Conservation (phyloP, 202 grass and related monocot species). For the Panicum virgatum region DNA sequence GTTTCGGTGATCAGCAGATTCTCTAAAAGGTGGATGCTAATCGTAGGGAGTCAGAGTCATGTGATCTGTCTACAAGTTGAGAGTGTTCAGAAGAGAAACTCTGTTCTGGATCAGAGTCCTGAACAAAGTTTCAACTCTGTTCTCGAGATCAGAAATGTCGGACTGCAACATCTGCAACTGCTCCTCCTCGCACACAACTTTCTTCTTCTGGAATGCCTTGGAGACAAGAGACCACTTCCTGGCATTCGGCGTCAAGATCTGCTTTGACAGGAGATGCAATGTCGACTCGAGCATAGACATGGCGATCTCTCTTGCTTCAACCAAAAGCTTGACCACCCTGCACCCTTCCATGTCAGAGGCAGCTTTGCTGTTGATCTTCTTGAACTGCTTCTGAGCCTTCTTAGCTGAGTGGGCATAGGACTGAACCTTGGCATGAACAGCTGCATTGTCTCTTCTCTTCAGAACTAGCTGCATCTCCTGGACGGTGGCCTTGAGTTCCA, state of each 20-base stretch:
- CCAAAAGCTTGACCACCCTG: slow-evolving; percentile 19
- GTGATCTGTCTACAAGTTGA: slow-evolving; percentile 44
- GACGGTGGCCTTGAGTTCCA: slow-evolving; percentile 28
- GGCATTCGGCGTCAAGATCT: slow-evolving; percentile 1
- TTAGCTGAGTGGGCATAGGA: slow-evolving; percentile 31
- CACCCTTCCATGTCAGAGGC: neutral
- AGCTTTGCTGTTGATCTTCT: slow-evolving; percentile 35
- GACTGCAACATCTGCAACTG: slow-evolving; percentile 25
- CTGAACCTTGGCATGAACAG: slow-evolving; percentile 25
- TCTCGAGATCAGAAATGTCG: slow-evolving; percentile 42
- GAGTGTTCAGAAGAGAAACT: slow-evolving; percentile 61
- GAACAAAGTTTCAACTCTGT: slow-evolving; percentile 30
- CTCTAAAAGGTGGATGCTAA: slow-evolving; percentile 32
- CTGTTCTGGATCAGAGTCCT: slow-evolving; percentile 53
- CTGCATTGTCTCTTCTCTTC: slow-evolving; percentile 31
- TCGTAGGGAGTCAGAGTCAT: neutral
- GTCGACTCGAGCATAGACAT: slow-evolving; percentile 43
- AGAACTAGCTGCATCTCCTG: slow-evolving; percentile 40
- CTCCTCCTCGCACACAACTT: neutral
- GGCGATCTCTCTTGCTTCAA: slow-evolving; percentile 41
- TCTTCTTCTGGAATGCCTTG: slow-evolving; percentile 27
- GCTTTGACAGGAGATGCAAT: slow-evolving; percentile 14
- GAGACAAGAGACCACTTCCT: slow-evolving; percentile 52
- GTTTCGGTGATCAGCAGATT: slow-evolving; percentile 18
- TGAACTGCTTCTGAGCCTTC: slow-evolving; percentile 48